phyloP scores from a whole-genome alignment of 2,329 filamentous ascomycete species.

The Coniella lustricola region DNA sequence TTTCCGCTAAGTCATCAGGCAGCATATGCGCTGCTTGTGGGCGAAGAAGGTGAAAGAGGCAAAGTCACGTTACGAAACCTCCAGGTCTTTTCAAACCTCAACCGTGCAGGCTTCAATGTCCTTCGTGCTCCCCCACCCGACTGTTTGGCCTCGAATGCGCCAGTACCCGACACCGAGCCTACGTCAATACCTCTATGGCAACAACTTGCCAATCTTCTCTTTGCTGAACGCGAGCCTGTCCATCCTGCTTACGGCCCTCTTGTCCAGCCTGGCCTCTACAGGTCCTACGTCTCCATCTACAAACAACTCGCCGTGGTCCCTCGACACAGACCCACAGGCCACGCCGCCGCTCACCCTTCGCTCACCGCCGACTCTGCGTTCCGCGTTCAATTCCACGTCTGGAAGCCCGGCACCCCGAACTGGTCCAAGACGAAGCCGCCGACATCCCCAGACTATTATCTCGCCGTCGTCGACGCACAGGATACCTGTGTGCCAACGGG shows the following conservation, averaged over 20 bases:
- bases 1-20: conserved; percentile 88
- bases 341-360: conserved; percentile 21
- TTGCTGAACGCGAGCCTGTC: conserved; percentile 20
- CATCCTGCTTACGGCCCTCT: conserved; percentile 46
- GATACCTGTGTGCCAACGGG: conserved; percentile 66
- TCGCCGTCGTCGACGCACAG: conserved; percentile 74
- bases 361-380: conserved; percentile 46
- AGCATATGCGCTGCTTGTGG: conserved; percentile 79
- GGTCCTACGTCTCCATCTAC: conserved; percentile 66
- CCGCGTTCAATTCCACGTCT: conserved; percentile 72
- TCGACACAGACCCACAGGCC: conserved; percentile 51
- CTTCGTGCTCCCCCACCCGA: conserved; percentile 51
- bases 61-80: conserved; percentile 69
- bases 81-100: conserved; percentile 80
- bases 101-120: conserved; percentile 74
- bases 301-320: conserved; percentile 67
- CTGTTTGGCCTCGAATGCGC: conserved; percentile 1
- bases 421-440: conserved; percentile 69
- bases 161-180: conserved; percentile 8
- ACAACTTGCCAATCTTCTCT: conserved; percentile 46
- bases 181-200: conserved; percentile 34
- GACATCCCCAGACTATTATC: conserved; percentile 66
- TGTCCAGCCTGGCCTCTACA: conserved; percentile 56
- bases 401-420: conserved; percentile 66
- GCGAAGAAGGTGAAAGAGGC: conserved; percentile 54